Percentiles rank a stretch among this genome's conserved stretches.
Evolutionary conservation across 1,284 basidiomycete species (phyloP).

Genomic region (Trichosporon sp.): DNA sequence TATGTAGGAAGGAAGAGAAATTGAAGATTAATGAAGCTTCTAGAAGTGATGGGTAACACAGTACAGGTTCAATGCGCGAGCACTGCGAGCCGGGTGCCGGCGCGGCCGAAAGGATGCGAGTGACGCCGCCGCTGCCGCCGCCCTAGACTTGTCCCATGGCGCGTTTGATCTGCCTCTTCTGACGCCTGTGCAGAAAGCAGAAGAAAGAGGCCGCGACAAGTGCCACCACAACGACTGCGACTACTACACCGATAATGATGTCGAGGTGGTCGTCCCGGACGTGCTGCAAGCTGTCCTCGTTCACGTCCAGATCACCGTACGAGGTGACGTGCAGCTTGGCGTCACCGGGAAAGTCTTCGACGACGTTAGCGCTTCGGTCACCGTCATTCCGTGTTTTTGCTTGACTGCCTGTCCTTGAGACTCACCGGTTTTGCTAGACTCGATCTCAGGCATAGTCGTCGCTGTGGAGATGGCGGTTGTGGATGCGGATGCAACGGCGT

Average conservation of each 20-base stretch:
- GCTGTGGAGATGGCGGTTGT: not conserved
- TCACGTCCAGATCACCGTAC: not conserved
- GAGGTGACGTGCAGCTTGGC: not conserved
- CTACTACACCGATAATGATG: not conserved
- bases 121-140: not conserved
- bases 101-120: not conserved
- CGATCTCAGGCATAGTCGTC: not conserved
- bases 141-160: not conserved
- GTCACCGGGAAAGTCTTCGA: not conserved
- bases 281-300: not conserved
- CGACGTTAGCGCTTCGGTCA: not conserved
- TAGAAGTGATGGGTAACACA: no score
- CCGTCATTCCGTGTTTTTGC: not conserved
- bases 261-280: not conserved
- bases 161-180: not conserved
- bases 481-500: not conserved
- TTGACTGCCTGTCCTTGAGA: not conserved
- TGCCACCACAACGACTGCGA: not conserved
- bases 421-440: not conserved
- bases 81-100: not conserved
- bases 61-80: no score
- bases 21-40: no score
- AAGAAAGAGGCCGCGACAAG: not conserved
- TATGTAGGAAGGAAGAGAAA: no score
- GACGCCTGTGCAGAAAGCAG: not conserved